A percentile compares a stretch with the other conserved stretches of the same genome.
phyloP scores from a whole-genome alignment of 768 basidiomycete genomes.

The Gloeostereum incarnatum region DNA sequence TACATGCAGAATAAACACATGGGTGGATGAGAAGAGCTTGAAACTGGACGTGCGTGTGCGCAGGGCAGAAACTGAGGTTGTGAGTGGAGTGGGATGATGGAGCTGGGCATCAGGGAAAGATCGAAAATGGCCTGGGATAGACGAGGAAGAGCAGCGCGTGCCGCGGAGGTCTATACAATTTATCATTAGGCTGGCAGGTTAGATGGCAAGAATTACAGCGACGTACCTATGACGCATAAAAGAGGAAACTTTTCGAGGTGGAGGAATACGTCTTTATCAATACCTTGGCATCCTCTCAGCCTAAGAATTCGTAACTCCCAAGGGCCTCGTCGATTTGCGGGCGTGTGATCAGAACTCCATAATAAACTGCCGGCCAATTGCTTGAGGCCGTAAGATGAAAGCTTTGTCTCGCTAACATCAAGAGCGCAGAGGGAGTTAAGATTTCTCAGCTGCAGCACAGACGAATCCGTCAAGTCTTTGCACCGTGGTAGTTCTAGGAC shows the following conservation, averaged over 20 bases:
- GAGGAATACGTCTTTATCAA: constrained; percentile 34
- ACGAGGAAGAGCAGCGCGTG: constrained; percentile 10
- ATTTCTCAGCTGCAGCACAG: constrained; percentile 35
- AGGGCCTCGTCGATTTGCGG: constrained; percentile 31
- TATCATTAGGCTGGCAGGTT: neutral
- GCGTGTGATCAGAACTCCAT: constrained; percentile 18
- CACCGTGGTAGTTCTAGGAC: constrained; percentile 52
- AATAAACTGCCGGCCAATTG: constrained; percentile 40
- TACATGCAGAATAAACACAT: no score
- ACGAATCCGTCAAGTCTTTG: constrained; percentile 46
- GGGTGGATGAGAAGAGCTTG: no score
- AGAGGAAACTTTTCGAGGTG: constrained; percentile 41
- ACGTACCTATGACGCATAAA: constrained; percentile 53
- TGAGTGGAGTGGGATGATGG: no score
- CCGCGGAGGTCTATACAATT: constrained; percentile 17
- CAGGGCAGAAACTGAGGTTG: no score
- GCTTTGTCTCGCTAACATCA: constrained; percentile 46
- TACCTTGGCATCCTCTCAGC: constrained; percentile 40
- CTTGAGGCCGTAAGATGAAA: constrained; percentile 45
- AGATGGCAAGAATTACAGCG: neutral
- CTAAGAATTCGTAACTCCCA: constrained; percentile 52
- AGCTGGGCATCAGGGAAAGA: no score
- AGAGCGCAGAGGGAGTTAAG: constrained; percentile 52
- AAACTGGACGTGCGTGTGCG: no score
- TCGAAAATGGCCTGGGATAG: no score